Conservation (phyloP, 2,329 filamentous ascomycete genomes). For the Colletotrichum cuscutae region DNA sequence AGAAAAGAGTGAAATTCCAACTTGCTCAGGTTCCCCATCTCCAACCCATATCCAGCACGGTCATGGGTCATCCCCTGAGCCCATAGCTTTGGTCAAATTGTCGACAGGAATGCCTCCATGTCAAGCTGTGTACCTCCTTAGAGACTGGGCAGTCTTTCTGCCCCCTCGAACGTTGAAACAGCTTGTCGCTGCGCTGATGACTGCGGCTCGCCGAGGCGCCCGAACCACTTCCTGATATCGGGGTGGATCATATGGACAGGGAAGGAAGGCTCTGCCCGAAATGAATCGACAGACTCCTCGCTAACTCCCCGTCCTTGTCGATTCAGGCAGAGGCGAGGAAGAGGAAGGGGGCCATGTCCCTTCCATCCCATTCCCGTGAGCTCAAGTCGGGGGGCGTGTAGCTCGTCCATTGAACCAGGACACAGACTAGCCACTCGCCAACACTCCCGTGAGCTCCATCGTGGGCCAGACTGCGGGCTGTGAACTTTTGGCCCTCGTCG, state of each 20-base stretch:
- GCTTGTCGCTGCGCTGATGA: background rate
- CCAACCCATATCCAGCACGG: background rate
- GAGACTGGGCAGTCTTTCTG: constrained; percentile 9
- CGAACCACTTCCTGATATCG: constrained; percentile 13
- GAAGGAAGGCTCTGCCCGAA: constrained; percentile 21
- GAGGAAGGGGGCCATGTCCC: background rate
- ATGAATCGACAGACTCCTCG: constrained; percentile 15
- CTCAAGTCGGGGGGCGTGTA: background rate
- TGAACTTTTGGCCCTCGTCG: background rate
- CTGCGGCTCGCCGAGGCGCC: constrained; percentile 22
- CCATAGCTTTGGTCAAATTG: background rate
- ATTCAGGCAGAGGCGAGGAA: background rate
- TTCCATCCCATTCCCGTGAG: background rate
- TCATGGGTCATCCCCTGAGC: constrained; percentile 4
- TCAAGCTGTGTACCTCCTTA: background rate
- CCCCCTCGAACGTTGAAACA: background rate
- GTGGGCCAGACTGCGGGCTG: constrained; percentile 3
- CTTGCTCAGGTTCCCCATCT: background rate
- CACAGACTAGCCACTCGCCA: background rate
- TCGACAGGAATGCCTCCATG: background rate
- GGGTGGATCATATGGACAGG: constrained; percentile 27
- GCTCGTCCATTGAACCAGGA: background rate
- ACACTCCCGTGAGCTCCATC: constrained; percentile 17
- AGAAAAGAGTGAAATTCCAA: background rate
- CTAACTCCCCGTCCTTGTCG: background rate